Percentiles rank a stretch among this genome's conserved stretches.
Evolutionary conservation across 139 green algal species (phyloP).

Genomic region (Micromonas commoda): DNA sequence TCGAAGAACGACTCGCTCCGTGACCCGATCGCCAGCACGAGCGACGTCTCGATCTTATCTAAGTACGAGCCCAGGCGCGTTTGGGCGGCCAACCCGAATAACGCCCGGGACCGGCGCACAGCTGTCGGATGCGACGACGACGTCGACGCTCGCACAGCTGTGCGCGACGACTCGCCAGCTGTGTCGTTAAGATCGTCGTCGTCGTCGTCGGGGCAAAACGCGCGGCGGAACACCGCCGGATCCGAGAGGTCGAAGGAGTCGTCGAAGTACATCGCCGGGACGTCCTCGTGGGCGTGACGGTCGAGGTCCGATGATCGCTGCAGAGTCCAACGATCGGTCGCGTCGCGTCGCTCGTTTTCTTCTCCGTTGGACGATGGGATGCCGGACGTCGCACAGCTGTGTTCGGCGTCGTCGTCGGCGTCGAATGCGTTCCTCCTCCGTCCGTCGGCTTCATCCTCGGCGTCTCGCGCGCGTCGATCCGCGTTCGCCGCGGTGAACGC

Average conservation of each 20-base stretch:
- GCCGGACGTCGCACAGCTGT: too few species aligned
- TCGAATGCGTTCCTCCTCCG: background rate
- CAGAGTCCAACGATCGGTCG: too few species aligned
- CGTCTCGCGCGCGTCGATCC: background rate
- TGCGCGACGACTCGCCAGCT: too few species aligned
- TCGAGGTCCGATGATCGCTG: too few species aligned
- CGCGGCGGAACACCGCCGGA: background rate
- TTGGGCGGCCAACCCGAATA: slow-evolving; percentile 16
- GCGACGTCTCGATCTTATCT: slow-evolving; percentile 40
- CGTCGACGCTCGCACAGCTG: too few species aligned
- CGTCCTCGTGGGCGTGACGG: background rate
- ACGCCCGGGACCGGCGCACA: background rate
- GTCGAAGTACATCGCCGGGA: slow-evolving; percentile 9
- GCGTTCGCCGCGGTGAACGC: background rate
- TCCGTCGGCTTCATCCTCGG: background rate
- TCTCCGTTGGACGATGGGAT: too few species aligned
- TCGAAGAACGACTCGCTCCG: slow-evolving; percentile 47
- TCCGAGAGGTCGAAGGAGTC: background rate
- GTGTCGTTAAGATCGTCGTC: background rate
- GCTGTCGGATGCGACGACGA: too few species aligned
- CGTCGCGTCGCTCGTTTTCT: too few species aligned
- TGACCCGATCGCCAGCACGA: slow-evolving; percentile 40
- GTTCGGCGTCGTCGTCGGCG: background rate
- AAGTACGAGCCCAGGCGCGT: slow-evolving; percentile 43
- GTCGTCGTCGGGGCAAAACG: background rate